Conservation (phyloP, 148 eudicot species). For the Agrostemma githago region DNA sequence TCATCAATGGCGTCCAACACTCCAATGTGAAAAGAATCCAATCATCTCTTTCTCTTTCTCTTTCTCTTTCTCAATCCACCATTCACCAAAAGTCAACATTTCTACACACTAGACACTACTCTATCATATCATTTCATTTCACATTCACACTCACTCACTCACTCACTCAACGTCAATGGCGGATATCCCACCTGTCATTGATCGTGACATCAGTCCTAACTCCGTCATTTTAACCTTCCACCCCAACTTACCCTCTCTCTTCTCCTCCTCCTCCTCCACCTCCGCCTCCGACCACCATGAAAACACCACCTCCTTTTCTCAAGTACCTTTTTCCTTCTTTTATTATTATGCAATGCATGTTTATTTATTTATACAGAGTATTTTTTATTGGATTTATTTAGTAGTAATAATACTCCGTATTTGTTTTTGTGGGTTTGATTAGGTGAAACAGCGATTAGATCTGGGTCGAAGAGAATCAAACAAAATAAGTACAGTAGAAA, state of each 20-base stretch:
- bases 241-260: conserved; percentile 53
- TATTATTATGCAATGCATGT: too few relatives aligned
- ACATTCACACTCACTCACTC: not conserved
- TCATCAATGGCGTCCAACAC: not conserved
- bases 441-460: conserved; percentile 60
- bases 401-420: not conserved
- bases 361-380: not conserved
- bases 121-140: not conserved
- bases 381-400: not conserved
- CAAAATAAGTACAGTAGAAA: conserved; percentile 27
- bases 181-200: conserved; percentile 15
- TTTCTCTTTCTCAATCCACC: not conserved
- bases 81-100: conserved; percentile 7
- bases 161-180: conserved; percentile 9
- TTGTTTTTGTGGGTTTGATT: conserved; percentile 8
- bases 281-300: conserved; percentile 67
- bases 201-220: conserved; percentile 60
- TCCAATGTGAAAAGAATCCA: conserved; percentile 11
- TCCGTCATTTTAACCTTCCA: conserved; percentile 53
- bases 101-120: not conserved
- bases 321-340: not conserved
- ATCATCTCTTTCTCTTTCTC: not conserved
- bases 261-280: conserved; percentile 81
- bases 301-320: conserved; percentile 40
- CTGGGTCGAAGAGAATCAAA: conserved; percentile 45